These are phyloP conservation scores for Fallopia convolvulus DNA, from an alignment of 148 eudicot genomes.

Conservation along the genomic window DNA sequence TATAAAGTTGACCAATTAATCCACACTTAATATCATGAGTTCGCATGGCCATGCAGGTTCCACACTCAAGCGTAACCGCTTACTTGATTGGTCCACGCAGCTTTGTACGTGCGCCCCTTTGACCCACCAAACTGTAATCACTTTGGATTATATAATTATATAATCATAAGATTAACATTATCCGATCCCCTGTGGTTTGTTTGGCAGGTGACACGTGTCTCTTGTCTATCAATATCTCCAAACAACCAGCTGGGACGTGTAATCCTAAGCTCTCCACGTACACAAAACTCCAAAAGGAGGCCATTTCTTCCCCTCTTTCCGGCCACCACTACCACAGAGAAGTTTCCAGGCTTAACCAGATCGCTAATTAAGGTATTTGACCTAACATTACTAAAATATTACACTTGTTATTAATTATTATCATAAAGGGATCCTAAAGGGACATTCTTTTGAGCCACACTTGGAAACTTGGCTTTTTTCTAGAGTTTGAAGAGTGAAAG, in stretches of 20 bases:
- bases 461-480: not conserved
- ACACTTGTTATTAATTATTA: not conserved
- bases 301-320: not conserved
- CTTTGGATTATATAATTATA: not conserved
- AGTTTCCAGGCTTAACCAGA: not conserved
- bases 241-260: not conserved
- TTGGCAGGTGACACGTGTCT: not conserved
- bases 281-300: not conserved
- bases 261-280: not conserved
- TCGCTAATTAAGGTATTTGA: not conserved
- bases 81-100: not conserved
- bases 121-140: not conserved
- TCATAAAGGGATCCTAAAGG: not conserved
- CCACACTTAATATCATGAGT: not conserved
- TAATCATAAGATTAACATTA: not conserved
- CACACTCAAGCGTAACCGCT: not conserved
- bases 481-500: conserved; percentile 9
- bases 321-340: not conserved
- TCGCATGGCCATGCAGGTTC: not conserved
- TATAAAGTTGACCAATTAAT: not conserved
- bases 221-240: not conserved
- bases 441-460: not conserved
- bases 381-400: not conserved
- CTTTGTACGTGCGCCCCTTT: not conserved
- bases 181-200: not conserved